Evolutionary conservation across 192 early-diverging fungal species (phyloP).

Genomic region (Coemansia sp.): DNA sequence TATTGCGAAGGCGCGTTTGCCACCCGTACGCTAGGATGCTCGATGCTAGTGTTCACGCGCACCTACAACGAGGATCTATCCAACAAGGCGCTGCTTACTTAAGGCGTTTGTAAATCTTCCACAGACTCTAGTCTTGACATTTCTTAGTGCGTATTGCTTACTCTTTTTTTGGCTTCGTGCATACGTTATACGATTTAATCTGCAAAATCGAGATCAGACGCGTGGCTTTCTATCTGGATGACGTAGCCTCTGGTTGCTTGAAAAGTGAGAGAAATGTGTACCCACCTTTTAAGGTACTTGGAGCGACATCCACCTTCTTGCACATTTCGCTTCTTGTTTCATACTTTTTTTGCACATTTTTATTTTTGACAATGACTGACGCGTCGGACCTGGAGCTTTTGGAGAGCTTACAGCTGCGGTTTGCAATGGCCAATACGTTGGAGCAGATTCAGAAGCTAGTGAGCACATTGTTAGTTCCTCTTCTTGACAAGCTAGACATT

Average conservation of each 20-base stretch:
- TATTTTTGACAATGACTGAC: slow-evolving; percentile 10
- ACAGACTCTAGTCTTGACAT: too few species aligned
- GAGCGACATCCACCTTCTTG: background rate
- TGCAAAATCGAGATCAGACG: background rate
- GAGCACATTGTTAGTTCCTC: slow-evolving; percentile 56
- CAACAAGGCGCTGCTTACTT: slow-evolving; percentile 27
- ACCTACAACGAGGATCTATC: slow-evolving; percentile 44
- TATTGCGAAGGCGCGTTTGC: slow-evolving; percentile 72
- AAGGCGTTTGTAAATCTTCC: background rate
- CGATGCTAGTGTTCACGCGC: slow-evolving; percentile 58
- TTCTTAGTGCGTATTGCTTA: background rate
- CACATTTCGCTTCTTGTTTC: background rate
- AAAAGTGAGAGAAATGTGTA: background rate
- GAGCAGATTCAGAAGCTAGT: slow-evolving; percentile 58
- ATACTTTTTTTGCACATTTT: background rate
- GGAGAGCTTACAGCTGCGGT: slow-evolving; percentile 62
- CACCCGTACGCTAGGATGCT: slow-evolving; percentile 62
- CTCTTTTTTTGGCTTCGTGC: background rate
- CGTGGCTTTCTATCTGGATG: background rate
- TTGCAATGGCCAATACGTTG: slow-evolving; percentile 62
- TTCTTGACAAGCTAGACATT: slow-evolving; percentile 60
- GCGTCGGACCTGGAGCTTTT: slow-evolving; percentile 55
- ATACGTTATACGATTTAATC: background rate
- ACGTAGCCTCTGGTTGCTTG: background rate
- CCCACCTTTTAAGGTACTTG: background rate